Base-by-base conservation (phyloP, 2,329 filamentous ascomycete genomes). In the Metarhizium guizhouense region DNA sequence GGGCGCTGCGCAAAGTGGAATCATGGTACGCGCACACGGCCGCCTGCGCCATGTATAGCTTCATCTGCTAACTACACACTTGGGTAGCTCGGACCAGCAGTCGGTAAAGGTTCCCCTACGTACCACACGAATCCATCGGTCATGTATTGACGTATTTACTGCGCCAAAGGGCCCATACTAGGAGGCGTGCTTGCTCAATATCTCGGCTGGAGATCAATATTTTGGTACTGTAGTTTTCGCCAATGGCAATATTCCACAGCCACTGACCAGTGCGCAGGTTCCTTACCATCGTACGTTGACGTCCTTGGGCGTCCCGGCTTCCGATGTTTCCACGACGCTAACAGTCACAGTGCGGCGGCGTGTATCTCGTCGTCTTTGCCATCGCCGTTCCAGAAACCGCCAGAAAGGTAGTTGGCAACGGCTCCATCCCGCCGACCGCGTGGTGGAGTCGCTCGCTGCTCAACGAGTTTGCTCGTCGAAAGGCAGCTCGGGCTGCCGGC, bases 341-440 rank as follows among this genome's bases (percentile, higher is more conserved):
- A 36, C 34, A 36, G 34, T 36, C 34, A 36, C 34, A 36, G 34
- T 60, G 59, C 1, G 63, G 61, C 3, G 65, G 63, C 1, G 67
- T 71, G 1, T 68, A 75, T 1, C 62, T 77, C 3, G 38, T 73
- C 5, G 55, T 76, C 63, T 70, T 6, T 69, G 73, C 56, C 74
- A 74, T 51, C 71, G 66, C 55, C 66, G 66, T 16, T 72, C 69
- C 53, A 66, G 68, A 13, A 73, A 70, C 0, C 58, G 76, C 40
- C 65, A 76, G 0, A 72, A 74, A 30, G 68, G 73, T 6, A 70
- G 73, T 3, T 71, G 70, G 2, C 73, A 77, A 52, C 75, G 82
- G 81, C 18, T 75, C 81, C 5, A 71, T 82, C 8, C 82, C 81
- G 62, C 72, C 84, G 66, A 80, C 84, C 75, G 67, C 64, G 72